Evolutionary conservation across 768 basidiomycete genomes (phyloP).

Genomic region (Lentinula edodes): DNA sequence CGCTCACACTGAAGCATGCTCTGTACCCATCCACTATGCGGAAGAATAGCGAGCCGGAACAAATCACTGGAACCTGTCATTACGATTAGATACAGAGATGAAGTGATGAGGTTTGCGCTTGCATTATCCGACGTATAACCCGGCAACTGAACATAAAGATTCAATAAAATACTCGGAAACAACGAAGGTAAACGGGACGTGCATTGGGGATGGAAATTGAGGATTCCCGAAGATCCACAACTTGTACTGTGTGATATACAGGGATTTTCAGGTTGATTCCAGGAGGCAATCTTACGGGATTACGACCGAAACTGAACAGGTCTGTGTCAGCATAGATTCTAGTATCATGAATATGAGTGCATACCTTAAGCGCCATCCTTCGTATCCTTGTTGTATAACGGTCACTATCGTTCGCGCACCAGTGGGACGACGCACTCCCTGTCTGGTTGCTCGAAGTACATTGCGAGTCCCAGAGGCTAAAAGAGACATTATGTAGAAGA

Average conservation of each 20-base stretch:
- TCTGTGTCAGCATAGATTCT: background rate
- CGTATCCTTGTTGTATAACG: constrained; percentile 45
- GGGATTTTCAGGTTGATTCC: constrained; percentile 44
- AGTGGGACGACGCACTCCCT: background rate
- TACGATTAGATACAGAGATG: background rate
- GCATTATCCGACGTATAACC: constrained; percentile 30
- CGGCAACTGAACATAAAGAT: constrained; percentile 18
- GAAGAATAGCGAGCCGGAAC: constrained; percentile 52
- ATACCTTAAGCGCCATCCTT: constrained; percentile 46
- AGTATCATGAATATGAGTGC: constrained; percentile 3
- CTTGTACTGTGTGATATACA: constrained; percentile 35
- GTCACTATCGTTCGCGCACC: constrained; percentile 33
- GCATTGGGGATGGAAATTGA: constrained; percentile 42
- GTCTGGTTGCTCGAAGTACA: background rate
- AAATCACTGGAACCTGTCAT: constrained; percentile 40
- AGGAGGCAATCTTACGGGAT: constrained; percentile 38
- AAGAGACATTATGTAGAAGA: background rate
- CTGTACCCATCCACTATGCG: constrained; percentile 46
- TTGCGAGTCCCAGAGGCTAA: background rate
- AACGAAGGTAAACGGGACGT: constrained; percentile 5
- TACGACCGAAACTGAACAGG: constrained; percentile 33
- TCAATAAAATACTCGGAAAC: background rate
- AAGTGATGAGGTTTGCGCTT: background rate
- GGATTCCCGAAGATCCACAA: constrained; percentile 43
- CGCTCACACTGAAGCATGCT: constrained; percentile 46